Evolutionary conservation across 139 green algal genomes (phyloP), one percentile per base, ranked within the genome.

Genomic region (Chlorella sp.): DNA sequence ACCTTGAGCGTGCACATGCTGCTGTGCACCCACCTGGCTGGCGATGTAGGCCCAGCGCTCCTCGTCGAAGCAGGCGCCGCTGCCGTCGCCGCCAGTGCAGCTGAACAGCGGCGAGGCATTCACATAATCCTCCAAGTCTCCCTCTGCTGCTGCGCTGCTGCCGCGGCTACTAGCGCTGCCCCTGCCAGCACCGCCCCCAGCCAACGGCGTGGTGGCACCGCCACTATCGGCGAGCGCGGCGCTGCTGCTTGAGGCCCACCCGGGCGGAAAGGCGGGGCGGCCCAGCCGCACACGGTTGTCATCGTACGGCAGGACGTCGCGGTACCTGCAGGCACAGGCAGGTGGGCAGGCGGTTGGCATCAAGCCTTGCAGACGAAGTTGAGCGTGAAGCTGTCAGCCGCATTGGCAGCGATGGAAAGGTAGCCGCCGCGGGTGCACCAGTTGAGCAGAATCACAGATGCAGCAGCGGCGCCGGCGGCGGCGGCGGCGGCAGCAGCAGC

Each of bases 231-330:
- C 65, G 13, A 6, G 65, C 4, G 32, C 47, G 17, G 20, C 51
- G 4, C 74, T 51, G 11, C 69, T 18, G 28, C 21, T 17, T 38
- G 15, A 23, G 20, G 5, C 64, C 15, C 9, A 23, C n/a, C 64
- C 15, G 1, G 32, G 13, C 0, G 18, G 17, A 26, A 56, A 78
- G 26, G 39, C 70, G 21, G 51, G 57, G 15, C 76, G 62, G 25
- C 47, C 47, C 69, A 94, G 71, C 12, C 36, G 62, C 3, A 94
- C 81, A 2, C 83, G 74, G 67, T 74, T 89, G 51, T 82, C 26
- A 67, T 93, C 84, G 63, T 86, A 93, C 0, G 91, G 89, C 55
- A 94, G 71, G 12, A 94, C 90, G 56, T 93, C 84, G 34, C n/a
- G 74, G 80, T 93, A 94, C 28, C 91, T 86, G 81, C 69, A 38